phyloP scores from a whole-genome alignment of 2,329 filamentous ascomycete species.

The Pleomassaria siparia region DNA sequence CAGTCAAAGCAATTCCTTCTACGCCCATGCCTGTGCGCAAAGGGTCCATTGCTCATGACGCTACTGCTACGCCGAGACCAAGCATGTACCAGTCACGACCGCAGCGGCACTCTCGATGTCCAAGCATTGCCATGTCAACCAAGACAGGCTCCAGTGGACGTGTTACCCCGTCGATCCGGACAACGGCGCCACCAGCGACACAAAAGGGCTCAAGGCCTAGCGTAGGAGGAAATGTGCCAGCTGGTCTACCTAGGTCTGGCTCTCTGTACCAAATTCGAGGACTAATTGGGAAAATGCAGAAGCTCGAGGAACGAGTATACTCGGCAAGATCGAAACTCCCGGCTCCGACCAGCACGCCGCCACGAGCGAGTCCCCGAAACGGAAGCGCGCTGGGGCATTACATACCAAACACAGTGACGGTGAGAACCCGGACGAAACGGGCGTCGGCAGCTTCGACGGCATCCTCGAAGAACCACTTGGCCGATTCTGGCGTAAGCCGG shows the following conservation, averaged over 20 bases:
- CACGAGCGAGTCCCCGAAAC: slow-evolving; percentile 73
- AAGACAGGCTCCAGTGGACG: slow-evolving; percentile 37
- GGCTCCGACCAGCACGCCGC: slow-evolving; percentile 74
- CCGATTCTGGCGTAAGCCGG: slow-evolving; percentile 43
- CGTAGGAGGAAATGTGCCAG: slow-evolving; percentile 52
- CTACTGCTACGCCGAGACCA: slow-evolving; percentile 57
- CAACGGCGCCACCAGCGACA: slow-evolving; percentile 27
- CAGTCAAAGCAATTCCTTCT: slow-evolving; percentile 45
- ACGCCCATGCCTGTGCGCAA: slow-evolving; percentile 45
- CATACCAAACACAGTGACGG: slow-evolving; percentile 59
- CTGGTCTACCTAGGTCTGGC: slow-evolving; percentile 58
- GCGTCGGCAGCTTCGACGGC: slow-evolving; percentile 56
- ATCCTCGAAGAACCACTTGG: slow-evolving; percentile 30
- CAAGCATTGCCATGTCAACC: slow-evolving; percentile 59
- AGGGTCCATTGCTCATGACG: slow-evolving; percentile 54
- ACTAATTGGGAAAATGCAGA: slow-evolving; percentile 95
- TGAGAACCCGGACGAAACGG: slow-evolving; percentile 69
- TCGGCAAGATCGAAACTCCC: slow-evolving; percentile 89
- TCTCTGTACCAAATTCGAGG: slow-evolving; percentile 92
- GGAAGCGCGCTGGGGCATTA: slow-evolving; percentile 51
- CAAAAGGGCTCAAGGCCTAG: slow-evolving; percentile 46
- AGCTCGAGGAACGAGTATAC: slow-evolving; percentile 90
- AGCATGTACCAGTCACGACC: slow-evolving; percentile 48
- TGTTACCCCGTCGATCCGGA: slow-evolving; percentile 48
- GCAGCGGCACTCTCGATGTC: slow-evolving; percentile 56